Conservation (phyloP, 2,329 filamentous ascomycete genomes). For the Exophiala mesophila region DNA sequence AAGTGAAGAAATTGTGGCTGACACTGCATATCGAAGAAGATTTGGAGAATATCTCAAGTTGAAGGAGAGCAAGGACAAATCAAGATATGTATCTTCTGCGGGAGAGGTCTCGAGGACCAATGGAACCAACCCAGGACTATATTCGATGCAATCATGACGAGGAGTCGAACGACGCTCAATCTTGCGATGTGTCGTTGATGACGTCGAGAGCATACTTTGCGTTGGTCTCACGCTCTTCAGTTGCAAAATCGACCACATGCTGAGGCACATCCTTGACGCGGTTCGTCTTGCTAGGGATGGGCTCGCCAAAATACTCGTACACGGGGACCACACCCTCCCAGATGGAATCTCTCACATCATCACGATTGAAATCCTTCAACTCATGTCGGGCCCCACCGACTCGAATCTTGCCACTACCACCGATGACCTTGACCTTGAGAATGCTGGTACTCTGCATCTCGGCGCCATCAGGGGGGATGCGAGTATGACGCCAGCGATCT, state of each 20-base stretch:
- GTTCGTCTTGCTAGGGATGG: constrained; percentile 58
- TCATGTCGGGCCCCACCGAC: constrained; percentile 59
- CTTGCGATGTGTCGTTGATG: constrained; percentile 15
- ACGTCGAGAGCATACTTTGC: constrained; percentile 37
- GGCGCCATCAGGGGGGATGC: constrained; percentile 63
- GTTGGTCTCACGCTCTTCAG: constrained; percentile 43
- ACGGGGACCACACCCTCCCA: constrained; percentile 61
- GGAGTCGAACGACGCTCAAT: no score
- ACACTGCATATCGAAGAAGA: background rate
- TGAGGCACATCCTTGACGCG: constrained; percentile 53
- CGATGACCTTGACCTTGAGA: constrained; percentile 61
- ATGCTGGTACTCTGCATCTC: constrained; percentile 73
- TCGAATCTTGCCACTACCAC: constrained; percentile 70
- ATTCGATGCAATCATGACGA: background rate
- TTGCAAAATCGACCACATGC: constrained; percentile 54
- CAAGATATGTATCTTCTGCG: background rate
- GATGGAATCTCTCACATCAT: constrained; percentile 45
- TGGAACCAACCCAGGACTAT: background rate
- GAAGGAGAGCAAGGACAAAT: background rate
- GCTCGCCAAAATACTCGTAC: constrained; percentile 59
- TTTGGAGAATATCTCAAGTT: background rate
- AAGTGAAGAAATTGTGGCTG: no score
- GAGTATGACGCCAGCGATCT: constrained; percentile 63
- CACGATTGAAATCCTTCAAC: constrained; percentile 48
- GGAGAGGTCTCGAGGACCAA: background rate